Evolutionary conservation across 768 basidiomycete genomes (phyloP), one percentile per base, ranked within the genome.

Genomic region (Rhodotorula kratochvilovae): DNA sequence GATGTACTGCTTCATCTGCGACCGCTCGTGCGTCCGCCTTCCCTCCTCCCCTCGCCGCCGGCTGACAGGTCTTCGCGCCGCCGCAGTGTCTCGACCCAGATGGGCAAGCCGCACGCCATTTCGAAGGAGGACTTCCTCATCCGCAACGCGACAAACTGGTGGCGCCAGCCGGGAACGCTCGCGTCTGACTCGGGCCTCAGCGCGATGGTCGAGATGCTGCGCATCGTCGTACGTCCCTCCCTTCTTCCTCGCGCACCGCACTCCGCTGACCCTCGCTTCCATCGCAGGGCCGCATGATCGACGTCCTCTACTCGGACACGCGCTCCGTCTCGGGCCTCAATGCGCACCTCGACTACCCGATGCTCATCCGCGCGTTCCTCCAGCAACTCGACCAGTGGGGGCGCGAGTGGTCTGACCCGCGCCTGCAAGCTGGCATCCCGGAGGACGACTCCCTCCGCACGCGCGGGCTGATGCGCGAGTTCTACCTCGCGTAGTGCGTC

Each of bases 61-160:
- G 8, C n/a, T 27, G 15, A 29, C 45, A 1, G 31, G 10, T 29
- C 45, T 31, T 25, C 13, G 11, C 1, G 1, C 19, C 29, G 12
- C 36, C 16, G 16, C 66, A 76, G 75, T 8, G 71, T 76, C 68
- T 91, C 92, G 75, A 90, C 94, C 1, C 93, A 95, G 81, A 92
- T 97, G 92, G 94, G 94, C 55, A 97, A 96, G 81, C 95, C 95
- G 7, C 87, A 90, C 78, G 87, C 89, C 5, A 88, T 97, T 75
- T 35, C 55, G 5, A 88, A 89, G 79, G 95, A 97, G 81, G 95
- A 99, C 80, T 91, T 85, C 77, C 90, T 97, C 78, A 91, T 97
- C 76, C 88, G 93, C 2, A 89, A 91, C 80, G 87, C 88, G 25
- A 80, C 83, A 35, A 83, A 84, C 48, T 99, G 92, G 92, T 87